Percentiles rank a stretch among this genome's conserved stretches.
Evolutionary conservation across 108 stramenopile genomes (phyloP).

Genomic region (Poteriospumella lacustris): DNA sequence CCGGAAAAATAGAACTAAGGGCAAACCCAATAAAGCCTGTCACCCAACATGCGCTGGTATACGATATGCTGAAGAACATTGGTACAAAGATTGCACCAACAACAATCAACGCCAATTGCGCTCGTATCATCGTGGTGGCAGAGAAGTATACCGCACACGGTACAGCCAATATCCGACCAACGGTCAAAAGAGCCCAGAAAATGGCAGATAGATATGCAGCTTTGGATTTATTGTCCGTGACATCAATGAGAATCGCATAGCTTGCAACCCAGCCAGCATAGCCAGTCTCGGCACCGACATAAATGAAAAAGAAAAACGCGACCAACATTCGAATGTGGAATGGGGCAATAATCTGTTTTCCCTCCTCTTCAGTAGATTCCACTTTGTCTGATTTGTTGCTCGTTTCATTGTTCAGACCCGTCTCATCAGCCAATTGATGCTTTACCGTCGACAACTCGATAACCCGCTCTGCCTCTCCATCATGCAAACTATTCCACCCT

Average conservation of each 20-base stretch:
- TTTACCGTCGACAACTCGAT: background rate
- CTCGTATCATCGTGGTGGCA: background rate
- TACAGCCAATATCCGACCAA: background rate
- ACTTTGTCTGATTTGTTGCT: too few species aligned
- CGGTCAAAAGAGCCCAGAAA: conserved; percentile 9
- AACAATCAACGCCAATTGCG: background rate
- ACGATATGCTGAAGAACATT: background rate
- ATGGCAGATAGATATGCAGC: conserved; percentile 15
- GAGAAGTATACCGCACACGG: background rate
- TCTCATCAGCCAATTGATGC: background rate
- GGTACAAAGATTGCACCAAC: background rate
- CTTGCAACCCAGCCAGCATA: conserved; percentile 23
- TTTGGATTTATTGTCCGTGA: background rate
- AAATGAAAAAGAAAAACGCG: conserved; percentile 13
- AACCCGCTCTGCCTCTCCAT: too few species aligned
- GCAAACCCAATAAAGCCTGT: background rate
- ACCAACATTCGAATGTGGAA: background rate
- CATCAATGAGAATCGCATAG: background rate
- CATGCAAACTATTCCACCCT: too few species aligned
- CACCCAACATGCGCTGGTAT: background rate
- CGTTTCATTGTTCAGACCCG: background rate
- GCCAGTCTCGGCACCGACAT: conserved; percentile 24
- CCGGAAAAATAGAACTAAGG: conserved; percentile 12
- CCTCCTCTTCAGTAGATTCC: background rate
- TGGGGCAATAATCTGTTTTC: background rate